phyloP scores from a whole-genome alignment of 305 asterid genomes.

The Fraxinus dipetala region DNA sequence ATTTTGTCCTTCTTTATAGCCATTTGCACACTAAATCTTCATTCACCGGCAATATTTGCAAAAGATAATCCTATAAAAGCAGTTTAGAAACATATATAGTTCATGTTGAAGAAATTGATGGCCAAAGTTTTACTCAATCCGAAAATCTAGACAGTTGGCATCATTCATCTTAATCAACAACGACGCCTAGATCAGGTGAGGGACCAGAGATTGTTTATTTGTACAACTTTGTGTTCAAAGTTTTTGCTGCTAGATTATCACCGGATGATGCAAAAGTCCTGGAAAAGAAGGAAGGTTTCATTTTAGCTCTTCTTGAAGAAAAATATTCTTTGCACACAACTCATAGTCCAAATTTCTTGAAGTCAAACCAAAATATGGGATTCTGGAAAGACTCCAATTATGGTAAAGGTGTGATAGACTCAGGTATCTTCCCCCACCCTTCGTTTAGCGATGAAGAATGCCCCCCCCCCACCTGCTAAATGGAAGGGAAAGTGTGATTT shows the following conservation, averaged over 20 bases:
- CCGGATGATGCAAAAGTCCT: slow-evolving; percentile 29
- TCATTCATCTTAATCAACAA: slow-evolving; percentile 33
- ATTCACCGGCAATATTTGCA: not conserved
- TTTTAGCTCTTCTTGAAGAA: slow-evolving; percentile 28
- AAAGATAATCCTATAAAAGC: not conserved
- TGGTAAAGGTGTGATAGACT: slow-evolving; percentile 22
- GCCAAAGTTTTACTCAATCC: not conserved
- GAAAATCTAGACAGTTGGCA: slow-evolving; percentile 28
- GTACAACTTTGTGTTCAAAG: slow-evolving; percentile 35
- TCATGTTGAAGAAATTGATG: slow-evolving; percentile 18
- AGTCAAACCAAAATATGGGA: slow-evolving; percentile 15
- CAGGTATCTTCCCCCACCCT: slow-evolving; percentile 22
- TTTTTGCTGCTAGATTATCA: slow-evolving; percentile 40
- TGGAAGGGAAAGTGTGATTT: slow-evolving; percentile 28
- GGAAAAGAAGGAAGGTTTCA: slow-evolving; percentile 31
- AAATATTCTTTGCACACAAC: slow-evolving; percentile 12
- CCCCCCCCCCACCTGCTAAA: slow-evolving; percentile 22
- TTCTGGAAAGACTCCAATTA: slow-evolving; percentile 22
- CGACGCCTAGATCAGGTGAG: slow-evolving; percentile 6
- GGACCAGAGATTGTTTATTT: slow-evolving; percentile 27
- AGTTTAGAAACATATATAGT: slow-evolving; percentile 13
- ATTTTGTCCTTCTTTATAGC: not conserved
- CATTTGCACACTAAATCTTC: not conserved
- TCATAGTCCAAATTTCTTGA: slow-evolving; percentile 16
- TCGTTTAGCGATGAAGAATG: slow-evolving; percentile 21